phyloP scores from a whole-genome alignment of 257 asterid genomes.

The Plantago elongata region DNA sequence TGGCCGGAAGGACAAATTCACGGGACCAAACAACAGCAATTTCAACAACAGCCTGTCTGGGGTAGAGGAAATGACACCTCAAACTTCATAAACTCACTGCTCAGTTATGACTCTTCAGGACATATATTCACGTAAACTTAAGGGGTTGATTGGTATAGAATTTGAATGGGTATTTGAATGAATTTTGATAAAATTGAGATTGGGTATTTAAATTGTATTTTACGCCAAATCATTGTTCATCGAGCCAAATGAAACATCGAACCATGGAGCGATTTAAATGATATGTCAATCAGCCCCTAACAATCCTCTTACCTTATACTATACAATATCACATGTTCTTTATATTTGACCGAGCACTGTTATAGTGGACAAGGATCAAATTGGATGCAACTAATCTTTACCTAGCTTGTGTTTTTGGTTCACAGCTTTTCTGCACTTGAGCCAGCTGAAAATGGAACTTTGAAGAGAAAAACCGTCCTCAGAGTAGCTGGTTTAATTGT shows the following conservation, averaged over 20 bases:
- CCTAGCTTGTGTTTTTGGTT: neutral
- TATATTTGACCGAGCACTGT: neutral
- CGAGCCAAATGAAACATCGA: too few relatives aligned
- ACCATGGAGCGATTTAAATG: too few relatives aligned
- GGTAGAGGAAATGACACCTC: conserved; percentile 44
- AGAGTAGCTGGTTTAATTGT: conserved; percentile 48
- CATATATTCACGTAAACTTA: conserved; percentile 66
- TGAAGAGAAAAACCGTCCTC: conserved; percentile 33
- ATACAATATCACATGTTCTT: too few relatives aligned
- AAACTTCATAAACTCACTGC: conserved; percentile 53
- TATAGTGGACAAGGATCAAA: neutral
- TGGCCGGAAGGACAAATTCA: conserved; percentile 54
- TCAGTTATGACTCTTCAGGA: conserved; percentile 59
- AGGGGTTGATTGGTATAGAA: too few relatives aligned
- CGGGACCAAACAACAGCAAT: conserved; percentile 48
- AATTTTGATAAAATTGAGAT: too few relatives aligned
- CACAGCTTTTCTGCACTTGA: conserved; percentile 38
- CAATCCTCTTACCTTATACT: too few relatives aligned
- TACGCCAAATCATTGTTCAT: too few relatives aligned
- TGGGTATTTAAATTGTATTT: too few relatives aligned
- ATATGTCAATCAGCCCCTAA: too few relatives aligned
- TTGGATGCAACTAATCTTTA: neutral
- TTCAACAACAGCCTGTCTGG: conserved; percentile 57
- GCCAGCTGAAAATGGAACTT: conserved; percentile 70
- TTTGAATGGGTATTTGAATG: too few relatives aligned